A percentile compares a stretch with the other conserved stretches of the same genome.
Evolutionary conservation across 2,329 filamentous ascomycete genomes (phyloP).

Genomic region (Emmonsiellopsis sp.): DNA sequence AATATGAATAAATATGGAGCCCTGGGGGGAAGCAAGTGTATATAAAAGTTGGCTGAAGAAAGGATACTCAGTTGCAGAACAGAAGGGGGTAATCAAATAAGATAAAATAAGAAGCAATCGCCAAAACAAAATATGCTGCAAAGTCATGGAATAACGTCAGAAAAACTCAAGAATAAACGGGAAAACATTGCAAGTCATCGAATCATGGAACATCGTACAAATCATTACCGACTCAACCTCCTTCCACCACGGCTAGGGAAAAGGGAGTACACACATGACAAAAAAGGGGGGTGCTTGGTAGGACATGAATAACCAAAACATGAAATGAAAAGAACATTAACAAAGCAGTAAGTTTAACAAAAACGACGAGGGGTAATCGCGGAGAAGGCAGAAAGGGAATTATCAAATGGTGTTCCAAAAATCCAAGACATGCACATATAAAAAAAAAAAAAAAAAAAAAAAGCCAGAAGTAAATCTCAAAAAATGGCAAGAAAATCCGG

Average conservation of each 20-base stretch:
- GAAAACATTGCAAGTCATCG: conserved; percentile 8
- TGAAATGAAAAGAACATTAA: neutral
- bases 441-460: neutral
- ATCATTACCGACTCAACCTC: conserved; percentile 4
- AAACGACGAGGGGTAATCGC: neutral
- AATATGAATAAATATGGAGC: too few relatives aligned
- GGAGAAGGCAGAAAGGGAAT: neutral
- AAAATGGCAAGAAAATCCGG: neutral
- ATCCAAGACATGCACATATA: neutral
- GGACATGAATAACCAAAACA: neutral
- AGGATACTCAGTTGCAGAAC: too few relatives aligned
- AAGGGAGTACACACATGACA: conserved; percentile 1
- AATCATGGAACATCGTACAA: conserved; percentile 15
- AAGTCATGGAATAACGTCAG: neutral
- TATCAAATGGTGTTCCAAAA: neutral
- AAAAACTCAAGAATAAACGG: neutral
- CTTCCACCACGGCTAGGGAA: neutral
- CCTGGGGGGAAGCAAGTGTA: too few relatives aligned
- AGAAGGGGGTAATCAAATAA: too few relatives aligned
- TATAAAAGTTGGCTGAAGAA: too few relatives aligned
- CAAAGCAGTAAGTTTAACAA: neutral
- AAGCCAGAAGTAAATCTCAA: neutral
- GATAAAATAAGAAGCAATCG: neutral
- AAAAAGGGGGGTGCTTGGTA: neutral
- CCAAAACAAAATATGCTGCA: neutral